Conservation (phyloP, 2,329 filamentous ascomycete genomes). For the Fragosphaeria purpurea region DNA sequence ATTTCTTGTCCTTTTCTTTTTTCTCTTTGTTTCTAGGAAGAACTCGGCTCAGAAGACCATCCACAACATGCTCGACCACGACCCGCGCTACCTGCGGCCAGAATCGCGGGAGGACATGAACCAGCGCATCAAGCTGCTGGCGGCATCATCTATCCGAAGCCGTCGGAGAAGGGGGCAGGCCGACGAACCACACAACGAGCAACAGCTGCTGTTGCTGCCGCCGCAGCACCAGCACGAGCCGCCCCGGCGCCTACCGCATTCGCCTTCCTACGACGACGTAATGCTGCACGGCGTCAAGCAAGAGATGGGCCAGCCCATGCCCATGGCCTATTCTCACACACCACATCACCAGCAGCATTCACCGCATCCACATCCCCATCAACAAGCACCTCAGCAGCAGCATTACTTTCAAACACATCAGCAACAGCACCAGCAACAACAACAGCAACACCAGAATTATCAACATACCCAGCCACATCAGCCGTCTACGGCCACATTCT, state of each 20-base stretch:
- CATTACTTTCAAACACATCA: not conserved
- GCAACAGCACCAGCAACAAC: not conserved
- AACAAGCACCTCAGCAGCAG: conserved; percentile 4
- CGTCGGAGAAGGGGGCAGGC: conserved; percentile 6
- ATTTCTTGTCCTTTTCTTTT: not conserved
- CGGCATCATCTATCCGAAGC: conserved; percentile 27
- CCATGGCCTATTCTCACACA: not conserved
- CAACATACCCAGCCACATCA: conserved; percentile 7
- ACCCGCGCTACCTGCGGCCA: conserved; percentile 48
- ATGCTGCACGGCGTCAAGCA: conserved; percentile 7
- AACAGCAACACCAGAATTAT: not conserved
- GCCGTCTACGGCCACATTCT: not conserved
- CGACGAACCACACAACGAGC: not conserved
- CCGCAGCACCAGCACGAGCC: conserved; percentile 1
- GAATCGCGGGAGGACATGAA: conserved; percentile 40
- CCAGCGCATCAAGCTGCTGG: conserved; percentile 36
- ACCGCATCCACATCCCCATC: conserved; percentile 1
- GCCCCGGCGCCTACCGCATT: not conserved
- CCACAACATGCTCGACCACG: conserved; percentile 45
- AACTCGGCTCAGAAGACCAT: conserved; percentile 51
- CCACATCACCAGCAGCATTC: conserved; percentile 1
- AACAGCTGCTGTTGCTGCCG: not conserved
- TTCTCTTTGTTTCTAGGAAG: conserved; percentile 22
- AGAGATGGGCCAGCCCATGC: conserved; percentile 1
- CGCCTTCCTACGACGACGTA: conserved; percentile 3